phyloP scores from a whole-genome alignment of 208 protist genomes.

The Leishmania amazonensis region DNA sequence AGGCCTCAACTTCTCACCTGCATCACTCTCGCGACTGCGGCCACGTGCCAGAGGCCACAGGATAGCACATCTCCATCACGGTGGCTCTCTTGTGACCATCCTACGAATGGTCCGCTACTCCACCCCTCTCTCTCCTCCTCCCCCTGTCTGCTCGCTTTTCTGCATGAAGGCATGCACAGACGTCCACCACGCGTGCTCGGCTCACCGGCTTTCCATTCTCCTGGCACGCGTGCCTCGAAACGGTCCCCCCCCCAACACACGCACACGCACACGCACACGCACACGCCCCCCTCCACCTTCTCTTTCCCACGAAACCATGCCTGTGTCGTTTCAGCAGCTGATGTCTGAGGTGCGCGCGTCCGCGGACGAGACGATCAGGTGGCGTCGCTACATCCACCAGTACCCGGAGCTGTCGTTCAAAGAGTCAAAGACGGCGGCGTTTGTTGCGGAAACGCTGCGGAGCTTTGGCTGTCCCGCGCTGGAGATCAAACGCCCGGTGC shows the following conservation, averaged over 20 bases:
- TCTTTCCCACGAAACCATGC: conserved; percentile 8
- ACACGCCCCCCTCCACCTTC: not conserved
- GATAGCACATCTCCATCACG: not conserved
- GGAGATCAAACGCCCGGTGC: conserved; percentile 41
- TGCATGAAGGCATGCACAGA: not conserved
- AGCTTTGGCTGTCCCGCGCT: conserved; percentile 41
- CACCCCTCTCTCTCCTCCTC: not conserved
- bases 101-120: not conserved
- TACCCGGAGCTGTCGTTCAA: conserved; percentile 53
- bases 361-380: conserved; percentile 47
- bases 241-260: not conserved
- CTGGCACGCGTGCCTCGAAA: not conserved
- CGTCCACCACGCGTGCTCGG: not conserved
- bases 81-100: not conserved
- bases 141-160: not conserved
- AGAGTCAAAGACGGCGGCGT: conserved; percentile 54
- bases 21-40: not conserved
- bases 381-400: conserved; percentile 69
- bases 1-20: not conserved
- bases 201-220: not conserved
- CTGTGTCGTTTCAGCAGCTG: conserved; percentile 26
- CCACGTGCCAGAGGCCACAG: not conserved
- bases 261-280: too few relatives aligned
- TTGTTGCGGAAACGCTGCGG: conserved; percentile 42
- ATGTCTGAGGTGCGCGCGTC: conserved; percentile 31